phyloP scores from a whole-genome alignment of 805 yeast genomes.

The Metschnikowia continentalis region DNA sequence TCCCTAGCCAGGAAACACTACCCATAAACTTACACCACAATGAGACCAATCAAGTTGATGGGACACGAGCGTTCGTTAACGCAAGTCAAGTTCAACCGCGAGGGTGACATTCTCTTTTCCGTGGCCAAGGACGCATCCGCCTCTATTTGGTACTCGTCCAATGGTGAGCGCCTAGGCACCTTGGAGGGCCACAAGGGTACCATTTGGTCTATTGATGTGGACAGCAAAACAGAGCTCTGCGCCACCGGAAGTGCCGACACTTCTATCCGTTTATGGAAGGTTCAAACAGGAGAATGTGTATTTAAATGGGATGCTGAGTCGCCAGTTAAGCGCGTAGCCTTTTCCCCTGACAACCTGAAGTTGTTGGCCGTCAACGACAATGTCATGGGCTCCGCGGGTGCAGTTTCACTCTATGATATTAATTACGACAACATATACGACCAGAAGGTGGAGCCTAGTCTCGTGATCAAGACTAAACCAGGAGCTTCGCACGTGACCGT shows the following conservation, averaged over 20 bases:
- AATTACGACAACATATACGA: conserved; percentile 42
- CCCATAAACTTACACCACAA: conserved; percentile 10
- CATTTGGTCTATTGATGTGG: conserved; percentile 90
- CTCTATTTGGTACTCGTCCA: conserved; percentile 88
- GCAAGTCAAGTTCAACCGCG: conserved; percentile 91
- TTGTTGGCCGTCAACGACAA: conserved; percentile 80
- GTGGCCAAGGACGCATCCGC: conserved; percentile 89
- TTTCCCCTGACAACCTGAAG: conserved; percentile 66
- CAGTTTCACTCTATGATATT: conserved; percentile 64
- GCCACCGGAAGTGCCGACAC: conserved; percentile 92
- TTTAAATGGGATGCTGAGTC: conserved; percentile 71
- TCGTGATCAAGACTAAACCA: conserved; percentile 57
- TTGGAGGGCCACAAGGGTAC: conserved; percentile 83
- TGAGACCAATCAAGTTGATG: conserved; percentile 60
- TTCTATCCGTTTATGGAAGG: conserved; percentile 79
- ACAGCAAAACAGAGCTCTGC: conserved; percentile 59
- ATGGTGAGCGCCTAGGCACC: conserved; percentile 96
- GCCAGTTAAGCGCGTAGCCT: conserved; percentile 89
- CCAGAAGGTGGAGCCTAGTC: conserved; percentile 53
- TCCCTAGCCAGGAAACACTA: too few relatives aligned
- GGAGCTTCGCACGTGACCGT: conserved; percentile 62
- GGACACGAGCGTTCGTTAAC: conserved; percentile 98
- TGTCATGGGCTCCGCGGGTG: conserved; percentile 86
- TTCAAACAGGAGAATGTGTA: conserved; percentile 69
- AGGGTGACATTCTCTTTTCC: conserved; percentile 90